Evolutionary conservation across 164 flowering plant species (phyloP).

Genomic region (Vitis labrusca): DNA sequence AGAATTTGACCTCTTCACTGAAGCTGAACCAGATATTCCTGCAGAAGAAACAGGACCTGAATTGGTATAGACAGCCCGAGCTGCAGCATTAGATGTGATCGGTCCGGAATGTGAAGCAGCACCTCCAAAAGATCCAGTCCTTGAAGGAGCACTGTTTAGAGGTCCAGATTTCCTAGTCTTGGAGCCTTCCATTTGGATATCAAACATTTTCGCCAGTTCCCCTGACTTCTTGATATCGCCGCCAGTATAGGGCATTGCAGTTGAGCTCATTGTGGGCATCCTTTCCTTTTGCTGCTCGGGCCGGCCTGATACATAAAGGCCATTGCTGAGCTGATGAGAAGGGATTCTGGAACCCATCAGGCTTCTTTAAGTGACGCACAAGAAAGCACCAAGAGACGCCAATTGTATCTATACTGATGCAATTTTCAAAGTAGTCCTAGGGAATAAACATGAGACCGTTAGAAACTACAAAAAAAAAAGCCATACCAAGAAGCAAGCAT

Average conservation of each 20-base stretch:
- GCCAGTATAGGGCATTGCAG: slow-evolving; percentile 94
- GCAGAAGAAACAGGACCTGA: slow-evolving; percentile 46
- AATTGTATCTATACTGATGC: too few species aligned
- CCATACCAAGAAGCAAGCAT: too few species aligned
- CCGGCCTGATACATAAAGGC: slow-evolving; percentile 89
- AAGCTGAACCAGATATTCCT: slow-evolving; percentile 51
- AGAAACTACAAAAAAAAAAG: too few species aligned
- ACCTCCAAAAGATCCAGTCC: slow-evolving; percentile 91
- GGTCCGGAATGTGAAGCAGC: slow-evolving; percentile 87
- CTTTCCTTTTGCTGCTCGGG: slow-evolving; percentile 94
- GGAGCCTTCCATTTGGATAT: slow-evolving; percentile 76
- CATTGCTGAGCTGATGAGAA: slow-evolving; percentile 90
- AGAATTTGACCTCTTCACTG: slow-evolving; percentile 80
- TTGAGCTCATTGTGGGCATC: slow-evolving; percentile 83
- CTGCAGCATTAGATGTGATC: slow-evolving; percentile 52
- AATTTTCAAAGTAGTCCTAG: too few species aligned
- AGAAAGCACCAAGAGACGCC: too few species aligned
- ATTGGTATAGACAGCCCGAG: slow-evolving; percentile 32
- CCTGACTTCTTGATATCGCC: slow-evolving; percentile 98
- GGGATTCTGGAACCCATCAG: slow-evolving; percentile 93
- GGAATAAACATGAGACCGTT: too few species aligned
- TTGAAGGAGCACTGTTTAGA: slow-evolving; percentile 64
- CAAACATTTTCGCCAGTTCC: slow-evolving; percentile 98
- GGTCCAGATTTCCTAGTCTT: slow-evolving; percentile 94
- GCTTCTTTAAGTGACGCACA: slow-evolving; percentile 1